Evolutionary conservation across 2,329 filamentous ascomycete genomes (phyloP).

Genomic region (Ustulina deusta): DNA sequence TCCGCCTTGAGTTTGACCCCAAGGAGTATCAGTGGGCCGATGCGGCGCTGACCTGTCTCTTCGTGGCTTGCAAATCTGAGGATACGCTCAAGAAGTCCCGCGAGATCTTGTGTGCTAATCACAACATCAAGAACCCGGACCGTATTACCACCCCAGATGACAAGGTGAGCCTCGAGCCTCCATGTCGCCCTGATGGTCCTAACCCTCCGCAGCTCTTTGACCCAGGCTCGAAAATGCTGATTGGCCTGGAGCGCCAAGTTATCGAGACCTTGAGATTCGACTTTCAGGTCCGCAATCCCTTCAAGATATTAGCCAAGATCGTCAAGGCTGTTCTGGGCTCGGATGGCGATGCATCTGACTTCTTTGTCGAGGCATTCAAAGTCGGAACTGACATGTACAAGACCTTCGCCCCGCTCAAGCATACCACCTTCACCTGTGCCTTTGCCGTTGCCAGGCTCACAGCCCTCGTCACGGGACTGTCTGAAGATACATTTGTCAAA

Average conservation of each 20-base stretch:
- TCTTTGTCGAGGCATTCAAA: slow-evolving; percentile 78
- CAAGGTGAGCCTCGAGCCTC: slow-evolving; percentile 65
- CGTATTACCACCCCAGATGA: slow-evolving; percentile 83
- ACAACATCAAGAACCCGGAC: slow-evolving; percentile 80
- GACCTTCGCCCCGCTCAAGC: slow-evolving; percentile 92
- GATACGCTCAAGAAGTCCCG: slow-evolving; percentile 97
- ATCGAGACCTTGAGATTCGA: slow-evolving; percentile 94
- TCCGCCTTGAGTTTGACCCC: slow-evolving; percentile 86
- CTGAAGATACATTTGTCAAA: slow-evolving; percentile 62
- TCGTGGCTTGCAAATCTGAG: slow-evolving; percentile 96
- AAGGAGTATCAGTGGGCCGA: slow-evolving; percentile 88
- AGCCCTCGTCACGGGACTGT: slow-evolving; percentile 71
- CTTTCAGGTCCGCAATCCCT: slow-evolving; percentile 88
- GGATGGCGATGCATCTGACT: slow-evolving; percentile 61
- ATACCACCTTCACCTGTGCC: slow-evolving; percentile 86
- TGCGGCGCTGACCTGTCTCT: slow-evolving; percentile 86
- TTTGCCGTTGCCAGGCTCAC: slow-evolving; percentile 86
- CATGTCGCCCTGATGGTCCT: slow-evolving; percentile 11
- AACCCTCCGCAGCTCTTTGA: slow-evolving; percentile 77
- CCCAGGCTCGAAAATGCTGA: slow-evolving; percentile 79
- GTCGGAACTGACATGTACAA: slow-evolving; percentile 92
- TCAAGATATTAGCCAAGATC: slow-evolving; percentile 86
- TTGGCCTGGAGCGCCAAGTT: slow-evolving; percentile 91
- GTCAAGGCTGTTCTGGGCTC: slow-evolving; percentile 66
- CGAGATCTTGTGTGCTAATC: slow-evolving; percentile 90